Evolutionary conservation across 148 eudicot species (phyloP), one percentile per base, ranked within the genome.

Genomic region (Silene latifolia): DNA sequence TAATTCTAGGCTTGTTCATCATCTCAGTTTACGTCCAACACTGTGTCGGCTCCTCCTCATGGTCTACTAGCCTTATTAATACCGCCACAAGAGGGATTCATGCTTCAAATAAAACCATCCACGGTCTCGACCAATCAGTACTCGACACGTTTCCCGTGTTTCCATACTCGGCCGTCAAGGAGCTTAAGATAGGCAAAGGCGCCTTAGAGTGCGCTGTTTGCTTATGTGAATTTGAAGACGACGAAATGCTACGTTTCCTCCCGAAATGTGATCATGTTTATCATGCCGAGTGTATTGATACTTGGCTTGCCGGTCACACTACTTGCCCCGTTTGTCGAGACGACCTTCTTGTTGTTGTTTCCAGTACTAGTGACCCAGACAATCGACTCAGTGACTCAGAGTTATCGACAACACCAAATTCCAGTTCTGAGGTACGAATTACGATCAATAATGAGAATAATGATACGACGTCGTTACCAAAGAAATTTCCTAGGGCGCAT

Each of bases 231-330:
- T 86, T 88, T 72, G 72, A 63, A 0, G 78, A 79, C 3, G 79
- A 74, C 8, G 87, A 84, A 19, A 61, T 71, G 1, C 79, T 87
- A 11, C 76, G 87, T 17, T 63, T 85, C 51, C 32, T 87, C 0
- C 85, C 90, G 0, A 80, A 78, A 61, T 87, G 90, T 60, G 85
- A 85, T 15, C 90, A 85, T 29, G 88, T 84, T 4, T 87, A 85
- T 29, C 90, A 87, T 56, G 67, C 83, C 0, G 84, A 83, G 4
- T 87, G 88, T 51, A 81, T 87, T 58, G 87, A 87, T 58, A 44
- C 78, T 15, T 87, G 90, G 90, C 81, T 87, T 3, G 69, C 29
- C 8, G 80, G 47, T 0, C 88, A 85, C 73, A 17, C 75, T 6
- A 87, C 88, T 0, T 87, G 90, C 29, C 87, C 87, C 0, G 82